phyloP scores from a whole-genome alignment of 306 rosid genomes.

The Quercus wislizeni region DNA sequence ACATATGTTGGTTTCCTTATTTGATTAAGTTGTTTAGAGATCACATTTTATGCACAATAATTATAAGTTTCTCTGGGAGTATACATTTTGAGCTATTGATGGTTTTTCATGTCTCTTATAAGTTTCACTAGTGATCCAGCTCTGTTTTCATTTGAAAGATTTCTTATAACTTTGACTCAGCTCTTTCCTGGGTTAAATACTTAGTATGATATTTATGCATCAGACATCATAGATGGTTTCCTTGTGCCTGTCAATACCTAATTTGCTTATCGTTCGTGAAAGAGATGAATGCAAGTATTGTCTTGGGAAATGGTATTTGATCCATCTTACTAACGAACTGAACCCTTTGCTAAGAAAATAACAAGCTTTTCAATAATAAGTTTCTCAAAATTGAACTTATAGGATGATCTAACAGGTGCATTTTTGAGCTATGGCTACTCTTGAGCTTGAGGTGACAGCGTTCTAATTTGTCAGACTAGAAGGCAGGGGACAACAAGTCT shows the following conservation, averaged over 20 bases:
- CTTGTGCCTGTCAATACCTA: background rate
- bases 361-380: background rate
- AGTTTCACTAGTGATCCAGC: background rate
- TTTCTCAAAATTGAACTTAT: background rate
- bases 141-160: background rate
- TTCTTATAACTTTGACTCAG: background rate
- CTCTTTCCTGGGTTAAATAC: background rate
- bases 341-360: background rate
- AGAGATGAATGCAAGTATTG: background rate
- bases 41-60: background rate
- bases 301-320: background rate
- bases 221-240: background rate
- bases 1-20: background rate
- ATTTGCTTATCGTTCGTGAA: background rate
- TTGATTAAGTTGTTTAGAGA: background rate
- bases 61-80: background rate
- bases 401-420: constrained; percentile 5
- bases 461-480: background rate
- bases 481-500: constrained; percentile 1
- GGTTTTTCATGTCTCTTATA: constrained; percentile 1
- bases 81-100: background rate
- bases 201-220: background rate
- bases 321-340: background rate
- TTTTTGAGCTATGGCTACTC: constrained; percentile 7
- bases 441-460: background rate